phyloP scores from a whole-genome alignment of 257 asterid species.

The Buddleja alternifolia region DNA sequence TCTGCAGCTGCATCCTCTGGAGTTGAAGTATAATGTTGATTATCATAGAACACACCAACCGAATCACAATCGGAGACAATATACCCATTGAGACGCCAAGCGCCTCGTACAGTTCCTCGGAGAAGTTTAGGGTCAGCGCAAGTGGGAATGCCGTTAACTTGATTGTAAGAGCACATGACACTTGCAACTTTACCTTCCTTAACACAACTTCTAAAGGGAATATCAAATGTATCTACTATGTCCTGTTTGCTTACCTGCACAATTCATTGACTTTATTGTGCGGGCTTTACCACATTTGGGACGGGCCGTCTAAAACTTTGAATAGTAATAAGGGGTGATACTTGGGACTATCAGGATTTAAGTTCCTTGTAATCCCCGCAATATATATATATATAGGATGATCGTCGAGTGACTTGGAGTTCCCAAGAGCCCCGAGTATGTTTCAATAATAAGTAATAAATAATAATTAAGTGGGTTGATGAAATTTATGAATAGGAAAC shows the following conservation, averaged over 20 bases:
- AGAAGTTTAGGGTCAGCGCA: constrained; percentile 85
- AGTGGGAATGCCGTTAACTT: constrained; percentile 82
- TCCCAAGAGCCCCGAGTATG: too few species aligned
- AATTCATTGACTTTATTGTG: background rate
- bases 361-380: too few species aligned
- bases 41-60: constrained; percentile 72
- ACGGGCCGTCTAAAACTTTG: too few species aligned
- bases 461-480: too few species aligned
- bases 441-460: too few species aligned
- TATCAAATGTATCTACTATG: constrained; percentile 69
- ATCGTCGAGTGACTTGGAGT: too few species aligned
- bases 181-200: constrained; percentile 85
- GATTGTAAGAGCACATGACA: constrained; percentile 93
- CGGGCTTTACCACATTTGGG: too few species aligned
- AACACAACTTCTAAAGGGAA: constrained; percentile 82
- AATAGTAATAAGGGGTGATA: too few species aligned
- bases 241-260: constrained; percentile 78
- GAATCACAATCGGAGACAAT: constrained; percentile 88
- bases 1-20: constrained; percentile 88
- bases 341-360: too few species aligned
- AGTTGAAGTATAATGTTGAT: constrained; percentile 72
- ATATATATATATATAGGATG: too few species aligned
- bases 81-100: constrained; percentile 81
- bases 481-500: too few species aligned
- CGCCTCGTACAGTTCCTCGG: constrained; percentile 63